Conservation (phyloP, 441 rosid genomes). For the Populus trichocarpa region DNA sequence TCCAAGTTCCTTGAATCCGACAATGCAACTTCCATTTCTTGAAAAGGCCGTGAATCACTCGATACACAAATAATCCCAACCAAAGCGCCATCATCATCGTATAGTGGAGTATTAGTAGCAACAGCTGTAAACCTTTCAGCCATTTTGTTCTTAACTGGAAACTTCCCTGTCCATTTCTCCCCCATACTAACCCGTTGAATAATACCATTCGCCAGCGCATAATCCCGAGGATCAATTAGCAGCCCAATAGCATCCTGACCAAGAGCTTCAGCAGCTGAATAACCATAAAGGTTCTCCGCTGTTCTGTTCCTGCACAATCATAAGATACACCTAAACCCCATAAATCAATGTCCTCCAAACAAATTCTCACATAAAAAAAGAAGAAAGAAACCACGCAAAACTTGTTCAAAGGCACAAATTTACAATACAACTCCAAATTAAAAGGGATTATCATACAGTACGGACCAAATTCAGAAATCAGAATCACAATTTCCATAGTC, state of each 20-base stretch:
- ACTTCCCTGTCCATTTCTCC: conserved; percentile 84
- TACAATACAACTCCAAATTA: background rate
- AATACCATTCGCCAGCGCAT: conserved; percentile 42
- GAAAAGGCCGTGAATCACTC: conserved; percentile 47
- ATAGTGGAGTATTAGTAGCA: conserved; percentile 72
- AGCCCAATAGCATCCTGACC: conserved; percentile 66
- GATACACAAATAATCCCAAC: conserved; percentile 79
- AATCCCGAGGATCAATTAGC: conserved; percentile 59
- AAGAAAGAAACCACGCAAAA: background rate
- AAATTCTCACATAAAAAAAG: background rate
- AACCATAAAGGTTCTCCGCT: conserved; percentile 85
- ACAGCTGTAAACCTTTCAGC: conserved; percentile 58
- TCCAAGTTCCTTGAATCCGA: conserved; percentile 36
- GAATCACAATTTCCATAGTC: conserved; percentile 2
- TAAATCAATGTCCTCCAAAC: background rate
- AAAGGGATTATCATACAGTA: background rate
- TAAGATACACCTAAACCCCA: conserved; percentile 3
- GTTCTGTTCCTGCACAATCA: conserved; percentile 66
- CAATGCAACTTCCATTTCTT: conserved; percentile 31
- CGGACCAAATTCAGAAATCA: conserved; percentile 11
- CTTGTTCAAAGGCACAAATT: background rate
- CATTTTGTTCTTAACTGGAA: conserved; percentile 68
- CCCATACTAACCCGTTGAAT: conserved; percentile 52
- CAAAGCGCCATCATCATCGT: conserved; percentile 67
- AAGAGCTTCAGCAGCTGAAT: conserved; percentile 68